Conservation (phyloP, 2,329 filamentous ascomycete species). For the Microsporum audouinii region DNA sequence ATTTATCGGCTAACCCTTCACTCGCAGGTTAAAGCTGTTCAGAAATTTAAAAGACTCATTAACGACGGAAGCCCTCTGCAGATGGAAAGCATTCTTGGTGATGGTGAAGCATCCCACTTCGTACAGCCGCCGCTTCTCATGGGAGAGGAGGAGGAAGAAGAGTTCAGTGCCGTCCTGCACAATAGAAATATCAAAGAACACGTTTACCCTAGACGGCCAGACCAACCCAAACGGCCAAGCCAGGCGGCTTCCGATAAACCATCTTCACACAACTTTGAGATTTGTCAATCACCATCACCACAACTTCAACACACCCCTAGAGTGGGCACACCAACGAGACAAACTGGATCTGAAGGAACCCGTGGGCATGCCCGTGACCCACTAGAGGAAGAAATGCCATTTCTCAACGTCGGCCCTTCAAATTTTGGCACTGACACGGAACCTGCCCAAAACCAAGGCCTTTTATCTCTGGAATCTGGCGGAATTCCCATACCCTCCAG, state of each 20-base stretch:
- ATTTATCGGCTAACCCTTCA: neutral
- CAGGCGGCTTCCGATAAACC: conserved; percentile 8
- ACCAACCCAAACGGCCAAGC: neutral
- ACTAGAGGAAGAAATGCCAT: conserved; percentile 53
- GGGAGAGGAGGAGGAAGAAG: conserved; percentile 26
- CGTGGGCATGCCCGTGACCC: conserved; percentile 54
- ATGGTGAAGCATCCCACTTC: conserved; percentile 41
- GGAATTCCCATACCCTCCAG: neutral
- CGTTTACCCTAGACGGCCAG: neutral
- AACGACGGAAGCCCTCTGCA: conserved; percentile 42
- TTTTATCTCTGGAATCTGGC: neutral
- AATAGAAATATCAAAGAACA: neutral
- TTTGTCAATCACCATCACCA: neutral
- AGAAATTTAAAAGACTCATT: conserved; percentile 71
- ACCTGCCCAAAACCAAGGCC: conserved; percentile 5
- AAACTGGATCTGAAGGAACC: conserved; percentile 35
- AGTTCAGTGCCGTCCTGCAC: conserved; percentile 23
- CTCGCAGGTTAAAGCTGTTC: conserved; percentile 71
- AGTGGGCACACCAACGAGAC: conserved; percentile 24
- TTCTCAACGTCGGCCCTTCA: conserved; percentile 63
- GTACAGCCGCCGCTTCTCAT: conserved; percentile 48
- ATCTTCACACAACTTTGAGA: neutral
- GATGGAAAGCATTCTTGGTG: conserved; percentile 50
- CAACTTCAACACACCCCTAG: conserved; percentile 19
- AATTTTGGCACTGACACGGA: conserved; percentile 31